Base-by-base conservation (phyloP, 306 rosid genomes). In the Sindora glabra region DNA sequence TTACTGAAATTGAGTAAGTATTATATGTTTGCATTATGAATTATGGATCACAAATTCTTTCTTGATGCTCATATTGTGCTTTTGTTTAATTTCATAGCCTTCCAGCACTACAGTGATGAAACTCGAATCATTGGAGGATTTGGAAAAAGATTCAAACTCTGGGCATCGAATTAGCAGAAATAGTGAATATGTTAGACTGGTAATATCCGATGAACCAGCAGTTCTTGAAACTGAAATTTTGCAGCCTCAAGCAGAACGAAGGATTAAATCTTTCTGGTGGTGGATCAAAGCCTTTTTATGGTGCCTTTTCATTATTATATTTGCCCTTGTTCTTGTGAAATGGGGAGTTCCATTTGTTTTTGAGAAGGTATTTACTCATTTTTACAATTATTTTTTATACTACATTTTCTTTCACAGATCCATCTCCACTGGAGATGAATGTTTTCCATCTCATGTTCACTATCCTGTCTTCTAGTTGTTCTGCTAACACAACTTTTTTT, bases 311-410 rank as follows among this genome's bases (percentile, higher is more conserved):
- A 50, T 59, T 53, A 48, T 75, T 42, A 14, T 70, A 74, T 58
- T 78, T 56, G 38, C 34, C 66, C 68, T 84, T 42, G 59, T 69
- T 74, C 62, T 73, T 48, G 52, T 80, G 69, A 86, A 90, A 62
- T 90, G 97, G 95, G 97, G 90, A 49, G 73, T 80, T 21, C 97
- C 97, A 1, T 86, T 86, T 78, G 72, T 85, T 78, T 86, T 90
- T 63, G 79, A 86, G 67, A 84, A 90, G 97, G 97, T 90, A 70
- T 59, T 65, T 76, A 56, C 30, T 45, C 50, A 37, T 62, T 62
- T 33, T 48, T 55, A 33, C 24, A 41, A 42, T 53, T 58, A 53
- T 16, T 48, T n/a, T 29, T 18, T 5, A 64, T 10, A 29, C 25
- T 8, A 18, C 25, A n/a, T 38, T 40, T 71, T 45, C 16, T 65